phyloP scores from a whole-genome alignment of 352 stramenopile genomes.

The Pseudoperonospora humuli region DNA sequence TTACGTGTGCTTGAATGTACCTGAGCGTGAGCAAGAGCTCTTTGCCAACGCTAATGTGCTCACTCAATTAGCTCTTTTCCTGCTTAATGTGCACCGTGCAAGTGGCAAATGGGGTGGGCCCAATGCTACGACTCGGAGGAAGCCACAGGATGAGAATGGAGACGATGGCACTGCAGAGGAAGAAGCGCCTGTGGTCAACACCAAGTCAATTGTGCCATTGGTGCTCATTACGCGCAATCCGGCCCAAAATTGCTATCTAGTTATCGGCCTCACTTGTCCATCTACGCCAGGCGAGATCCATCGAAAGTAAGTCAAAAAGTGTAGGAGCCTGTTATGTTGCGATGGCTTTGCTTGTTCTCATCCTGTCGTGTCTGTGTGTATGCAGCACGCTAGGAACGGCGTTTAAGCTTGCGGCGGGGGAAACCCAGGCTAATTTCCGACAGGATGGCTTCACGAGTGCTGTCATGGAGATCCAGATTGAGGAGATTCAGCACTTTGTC shows the following conservation, averaged over 20 bases:
- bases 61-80: conserved; percentile 89
- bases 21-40: conserved; percentile 74
- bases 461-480: conserved; percentile 92
- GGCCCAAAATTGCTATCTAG: conserved; percentile 89
- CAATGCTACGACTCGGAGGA: conserved; percentile 8
- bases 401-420: conserved; percentile 90
- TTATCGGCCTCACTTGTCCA: conserved; percentile 92
- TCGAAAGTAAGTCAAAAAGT: conserved; percentile 72
- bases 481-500: conserved; percentile 94
- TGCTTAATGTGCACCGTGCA: conserved; percentile 92
- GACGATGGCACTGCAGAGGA: conserved; percentile 31
- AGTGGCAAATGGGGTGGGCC: conserved; percentile 90
- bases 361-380: conserved; percentile 9
- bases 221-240: conserved; percentile 83
- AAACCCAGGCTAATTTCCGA: conserved; percentile 88
- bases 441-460: conserved; percentile 95
- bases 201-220: conserved; percentile 68
- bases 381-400: conserved; percentile 85
- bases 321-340: not conserved
- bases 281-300: conserved; percentile 84
- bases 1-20: conserved; percentile 91
- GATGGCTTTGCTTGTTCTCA: not conserved
- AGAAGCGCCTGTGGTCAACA: conserved; percentile 17
- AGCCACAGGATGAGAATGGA: conserved; percentile 27
- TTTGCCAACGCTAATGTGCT: conserved; percentile 93